Percentiles rank a stretch among this genome's conserved stretches.
These are phyloP conservation scores for Periconia digitata DNA, from an alignment of 2,329 filamentous ascomycete genomes.

Conservation along the genomic window DNA sequence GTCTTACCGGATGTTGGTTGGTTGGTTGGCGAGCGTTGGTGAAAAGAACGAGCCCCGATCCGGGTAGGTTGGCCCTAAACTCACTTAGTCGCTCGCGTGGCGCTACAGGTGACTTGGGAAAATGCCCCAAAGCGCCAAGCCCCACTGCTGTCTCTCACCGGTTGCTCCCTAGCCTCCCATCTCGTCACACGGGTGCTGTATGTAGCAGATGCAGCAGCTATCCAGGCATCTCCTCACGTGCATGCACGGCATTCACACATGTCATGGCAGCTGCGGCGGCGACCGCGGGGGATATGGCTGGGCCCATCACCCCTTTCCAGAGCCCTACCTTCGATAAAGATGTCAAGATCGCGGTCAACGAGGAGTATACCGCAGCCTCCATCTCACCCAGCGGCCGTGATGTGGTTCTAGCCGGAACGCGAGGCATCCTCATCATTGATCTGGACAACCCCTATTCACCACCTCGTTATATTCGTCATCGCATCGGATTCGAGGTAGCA, in stretches of 20 bases:
- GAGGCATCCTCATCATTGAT: slow-evolving; percentile 88
- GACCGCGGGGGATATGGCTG: slow-evolving; percentile 7
- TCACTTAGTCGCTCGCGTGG: no score
- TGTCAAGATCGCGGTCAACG: slow-evolving; percentile 79
- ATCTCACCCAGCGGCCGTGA: slow-evolving; percentile 91
- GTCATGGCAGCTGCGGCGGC: slow-evolving; percentile 23
- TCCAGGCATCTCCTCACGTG: slow-evolving; percentile 1
- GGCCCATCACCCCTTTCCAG: slow-evolving; percentile 64
- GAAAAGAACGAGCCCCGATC: no score
- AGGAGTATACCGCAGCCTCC: slow-evolving; percentile 79
- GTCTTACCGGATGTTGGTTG: background rate
- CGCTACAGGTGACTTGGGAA: no score
- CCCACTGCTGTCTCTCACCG: no score
- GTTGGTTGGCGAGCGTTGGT: background rate
- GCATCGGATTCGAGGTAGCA: slow-evolving; percentile 89
- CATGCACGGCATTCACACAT: background rate
- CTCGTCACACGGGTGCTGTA: no score
- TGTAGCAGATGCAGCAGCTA: background rate
- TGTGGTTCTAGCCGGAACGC: slow-evolving; percentile 82
- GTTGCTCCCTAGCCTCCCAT: no score
- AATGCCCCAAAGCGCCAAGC: no score
- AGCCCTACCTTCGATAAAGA: slow-evolving; percentile 87
- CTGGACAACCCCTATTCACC: slow-evolving; percentile 86
- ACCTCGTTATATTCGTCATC: slow-evolving; percentile 81
- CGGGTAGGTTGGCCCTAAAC: no score